A percentile compares a stretch with the other conserved stretches of the same genome.
phyloP scores from a whole-genome alignment of 257 asterid species.

The Leptodermis oblonga region DNA sequence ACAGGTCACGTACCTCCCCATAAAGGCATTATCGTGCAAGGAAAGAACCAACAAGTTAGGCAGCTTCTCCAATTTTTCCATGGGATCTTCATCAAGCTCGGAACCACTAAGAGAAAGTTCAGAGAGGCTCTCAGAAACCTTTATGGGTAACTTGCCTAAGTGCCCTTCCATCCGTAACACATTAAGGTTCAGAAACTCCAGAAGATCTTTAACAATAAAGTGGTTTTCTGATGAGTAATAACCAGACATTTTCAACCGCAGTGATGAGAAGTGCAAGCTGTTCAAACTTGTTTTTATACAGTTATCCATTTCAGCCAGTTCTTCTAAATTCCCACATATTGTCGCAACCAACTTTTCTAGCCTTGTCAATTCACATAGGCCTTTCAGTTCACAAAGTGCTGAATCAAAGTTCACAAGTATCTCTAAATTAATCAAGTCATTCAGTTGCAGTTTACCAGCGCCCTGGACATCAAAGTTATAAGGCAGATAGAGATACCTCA shows the following conservation, averaged over 20 bases:
- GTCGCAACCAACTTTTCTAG: not conserved
- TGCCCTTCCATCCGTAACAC: not conserved
- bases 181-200: not conserved
- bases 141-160: not conserved
- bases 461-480: not conserved
- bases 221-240: not conserved
- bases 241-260: not conserved
- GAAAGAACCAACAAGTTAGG: slow-evolving; percentile 4
- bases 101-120: slow-evolving; percentile 7
- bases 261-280: not conserved
- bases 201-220: not conserved
- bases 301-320: not conserved
- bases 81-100: not conserved
- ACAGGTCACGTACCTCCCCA: slow-evolving; percentile 7
- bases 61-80: slow-evolving; percentile 15
- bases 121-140: not conserved
- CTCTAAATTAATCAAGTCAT: not conserved
- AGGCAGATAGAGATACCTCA: slow-evolving; percentile 1
- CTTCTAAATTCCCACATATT: not conserved
- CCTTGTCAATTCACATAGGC: not conserved
- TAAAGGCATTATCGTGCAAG: not conserved
- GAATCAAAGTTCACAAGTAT: slow-evolving; percentile 9
- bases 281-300: not conserved
- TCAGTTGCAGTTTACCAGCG: not conserved
- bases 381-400: not conserved